Evolutionary conservation across 2,329 filamentous ascomycete species (phyloP), one percentile per base, ranked within the genome.

Genomic region (Pestalotiopsis sp.): DNA sequence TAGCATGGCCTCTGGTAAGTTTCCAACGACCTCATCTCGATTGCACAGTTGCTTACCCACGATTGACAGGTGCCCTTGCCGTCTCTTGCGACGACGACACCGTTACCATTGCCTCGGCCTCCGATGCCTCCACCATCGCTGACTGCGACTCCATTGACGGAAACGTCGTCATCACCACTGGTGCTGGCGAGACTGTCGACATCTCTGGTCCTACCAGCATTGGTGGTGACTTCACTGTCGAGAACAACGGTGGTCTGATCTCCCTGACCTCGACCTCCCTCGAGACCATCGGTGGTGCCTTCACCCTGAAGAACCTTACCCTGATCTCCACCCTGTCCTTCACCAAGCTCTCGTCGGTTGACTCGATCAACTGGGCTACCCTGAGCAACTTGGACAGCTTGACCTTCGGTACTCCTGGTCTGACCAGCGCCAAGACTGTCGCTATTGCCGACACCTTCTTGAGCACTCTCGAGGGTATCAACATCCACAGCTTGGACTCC

Each of bases 391-490:
- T 84, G 79, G 87, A 82, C 69, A 73, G 75, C 59, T 75, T 87
- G 45, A 82, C 80, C 45, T 85, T 89, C 73, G 85, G 85, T 72
- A 83, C 81, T 68, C 77, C 82, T 14, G 84, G 85, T 77, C 85
- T 98, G 76, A 89, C 86, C 75, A 84, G 89, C 80, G 93, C 93
- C 70, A 83, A 83, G 72, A 87, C 83, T 71, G 88, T 99, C 74
- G 82, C 84, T 74, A 95, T 99, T 79, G 88, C 90, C 82, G 96
- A 99, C 85, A 99, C 96, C 64, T 90, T 91, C 81, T 88, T 99
- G 75, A 87, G 85, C 79, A 90, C 87, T 73, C 88, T 99, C 70
- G 86, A 91, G 73, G 94, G 94, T 77, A 92, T 99, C 80, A 92
- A 94, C 79, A 86, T 98, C 72, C 82, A 89, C 72, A 86, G 87